These are phyloP conservation scores for Cardiosporidium cionae DNA, from an alignment of 169 alveolate species.

Conservation along the genomic window DNA sequence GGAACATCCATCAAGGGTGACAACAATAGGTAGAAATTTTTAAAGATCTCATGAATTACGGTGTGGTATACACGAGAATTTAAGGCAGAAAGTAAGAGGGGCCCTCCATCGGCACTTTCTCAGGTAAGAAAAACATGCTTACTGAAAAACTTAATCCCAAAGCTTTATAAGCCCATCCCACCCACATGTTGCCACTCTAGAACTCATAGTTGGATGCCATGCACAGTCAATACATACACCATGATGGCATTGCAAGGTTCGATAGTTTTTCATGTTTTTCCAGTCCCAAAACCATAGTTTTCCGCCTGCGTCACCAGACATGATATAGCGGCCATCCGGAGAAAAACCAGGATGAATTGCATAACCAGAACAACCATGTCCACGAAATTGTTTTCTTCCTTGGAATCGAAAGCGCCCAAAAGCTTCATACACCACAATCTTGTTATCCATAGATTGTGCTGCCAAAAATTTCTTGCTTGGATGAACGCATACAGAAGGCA, in stretches of 20 bases:
- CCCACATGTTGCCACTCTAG: constrained; percentile 67
- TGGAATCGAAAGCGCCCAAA: constrained; percentile 50
- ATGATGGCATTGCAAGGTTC: constrained; percentile 84
- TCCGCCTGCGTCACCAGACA: constrained; percentile 83
- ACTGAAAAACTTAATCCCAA: constrained; percentile 50
- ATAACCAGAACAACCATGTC: constrained; percentile 80
- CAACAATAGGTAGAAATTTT: no score
- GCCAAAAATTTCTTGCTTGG: constrained; percentile 75
- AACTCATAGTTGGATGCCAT: constrained; percentile 78
- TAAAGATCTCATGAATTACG: no score
- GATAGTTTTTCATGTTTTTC: constrained; percentile 74
- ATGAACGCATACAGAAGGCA: constrained; percentile 73
- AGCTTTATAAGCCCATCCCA: constrained; percentile 59
- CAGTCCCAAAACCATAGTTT: constrained; percentile 88
- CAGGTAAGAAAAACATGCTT: no score
- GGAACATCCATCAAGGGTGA: no score
- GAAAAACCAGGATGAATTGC: constrained; percentile 81
- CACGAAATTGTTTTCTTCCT: constrained; percentile 71
- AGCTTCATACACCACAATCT: constrained; percentile 79
- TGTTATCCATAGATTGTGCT: constrained; percentile 83
- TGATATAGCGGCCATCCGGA: constrained; percentile 83
- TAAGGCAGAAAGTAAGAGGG: no score
- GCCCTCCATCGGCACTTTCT: no score
- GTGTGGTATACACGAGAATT: no score
- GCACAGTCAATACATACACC: constrained; percentile 80